These are phyloP conservation scores for Byssoonygena ceratinophila DNA, from an alignment of 2,329 filamentous ascomycete genomes.

Conservation along the genomic window DNA sequence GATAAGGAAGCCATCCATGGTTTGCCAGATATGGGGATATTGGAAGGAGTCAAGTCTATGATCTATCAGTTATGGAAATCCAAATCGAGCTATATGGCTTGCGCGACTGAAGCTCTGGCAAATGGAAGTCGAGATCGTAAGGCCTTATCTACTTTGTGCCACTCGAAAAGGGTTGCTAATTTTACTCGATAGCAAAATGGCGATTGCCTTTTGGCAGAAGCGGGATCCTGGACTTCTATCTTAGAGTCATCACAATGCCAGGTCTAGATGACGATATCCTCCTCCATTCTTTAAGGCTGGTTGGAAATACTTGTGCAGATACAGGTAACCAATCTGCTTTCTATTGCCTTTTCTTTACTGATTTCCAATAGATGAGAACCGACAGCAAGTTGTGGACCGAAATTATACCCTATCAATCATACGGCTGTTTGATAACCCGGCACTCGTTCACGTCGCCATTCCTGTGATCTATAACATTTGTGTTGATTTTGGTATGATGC, in stretches of 20 bases:
- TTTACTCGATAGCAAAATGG: constrained; percentile 28
- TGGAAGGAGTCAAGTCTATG: constrained; percentile 24
- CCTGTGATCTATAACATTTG: constrained; percentile 40
- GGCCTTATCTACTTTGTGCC: constrained; percentile 13
- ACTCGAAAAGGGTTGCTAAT: not conserved
- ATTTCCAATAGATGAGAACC: constrained; percentile 31
- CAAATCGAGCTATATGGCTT: constrained; percentile 27
- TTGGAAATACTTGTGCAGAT: constrained; percentile 40
- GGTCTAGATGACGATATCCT: constrained; percentile 25
- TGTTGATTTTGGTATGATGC: constrained; percentile 33
- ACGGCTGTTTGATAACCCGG: constrained; percentile 26
- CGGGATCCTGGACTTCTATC: constrained; percentile 35
- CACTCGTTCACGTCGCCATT: constrained; percentile 32
- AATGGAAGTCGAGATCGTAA: constrained; percentile 36
- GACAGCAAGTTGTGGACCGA: constrained; percentile 30
- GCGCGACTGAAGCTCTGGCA: constrained; percentile 32
- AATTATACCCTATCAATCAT: constrained; percentile 34
- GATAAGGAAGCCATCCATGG: constrained; percentile 22
- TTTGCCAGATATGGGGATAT: constrained; percentile 17
- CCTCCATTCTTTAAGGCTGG: constrained; percentile 33
- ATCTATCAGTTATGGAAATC: constrained; percentile 31
- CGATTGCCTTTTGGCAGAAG: constrained; percentile 31
- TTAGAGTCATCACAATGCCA: constrained; percentile 28
- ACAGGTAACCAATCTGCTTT: constrained; percentile 23
- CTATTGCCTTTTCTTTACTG: not conserved